Evolutionary conservation across 1,139 yeast genomes (phyloP), one percentile per base, ranked within the genome.

Genomic region (Hyphopichia burtonii): DNA sequence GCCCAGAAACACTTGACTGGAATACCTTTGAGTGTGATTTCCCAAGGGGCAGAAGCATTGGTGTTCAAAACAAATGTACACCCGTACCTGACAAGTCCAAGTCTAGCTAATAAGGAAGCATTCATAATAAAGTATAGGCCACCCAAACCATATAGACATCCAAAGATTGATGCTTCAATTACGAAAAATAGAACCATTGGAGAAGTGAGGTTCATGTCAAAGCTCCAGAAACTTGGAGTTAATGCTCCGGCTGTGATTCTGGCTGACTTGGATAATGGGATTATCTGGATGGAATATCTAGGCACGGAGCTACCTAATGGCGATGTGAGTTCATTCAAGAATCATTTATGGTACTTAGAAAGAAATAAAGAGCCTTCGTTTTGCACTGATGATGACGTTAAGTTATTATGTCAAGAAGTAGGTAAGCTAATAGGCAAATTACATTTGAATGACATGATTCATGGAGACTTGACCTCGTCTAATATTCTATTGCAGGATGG

Each of bases 1-100:
- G 82, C 82, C 2, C 61, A 72, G 45, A 42, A 51, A 6, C 63
- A 71, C 42, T 53, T 83, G 40, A 71, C 76, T 2, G 66, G 74
- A 40, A 65, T 82, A 28, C 78, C 81, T 3, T 53, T 83, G 11
- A 55, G 62, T 2, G 71, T 82, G 34, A 68, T 88, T 2, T 86
- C 96, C 0, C 98, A 91, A 58, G 98, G 98, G n/a, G 97, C 98
- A 0, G 98, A 91, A 58, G 96, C 97, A 0, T 72, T 88, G 18
- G 93, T 90, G 2, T 88, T 86, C 59, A 64, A 71, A 27, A 78
- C 94, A 0, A 44, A 59, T 0, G 60, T 62, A 2, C 96, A 89
- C 59, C 97, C 97, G 14, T 90, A 84, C 56, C 56, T 74, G 28
- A 69, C 75, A n/a, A 49, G 38, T 39, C 55, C 59, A 19, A 52